A percentile compares a stretch with the other conserved stretches of the same genome.
phyloP scores from a whole-genome alignment of 208 protist species.

The Sergeia podlipaevii region DNA sequence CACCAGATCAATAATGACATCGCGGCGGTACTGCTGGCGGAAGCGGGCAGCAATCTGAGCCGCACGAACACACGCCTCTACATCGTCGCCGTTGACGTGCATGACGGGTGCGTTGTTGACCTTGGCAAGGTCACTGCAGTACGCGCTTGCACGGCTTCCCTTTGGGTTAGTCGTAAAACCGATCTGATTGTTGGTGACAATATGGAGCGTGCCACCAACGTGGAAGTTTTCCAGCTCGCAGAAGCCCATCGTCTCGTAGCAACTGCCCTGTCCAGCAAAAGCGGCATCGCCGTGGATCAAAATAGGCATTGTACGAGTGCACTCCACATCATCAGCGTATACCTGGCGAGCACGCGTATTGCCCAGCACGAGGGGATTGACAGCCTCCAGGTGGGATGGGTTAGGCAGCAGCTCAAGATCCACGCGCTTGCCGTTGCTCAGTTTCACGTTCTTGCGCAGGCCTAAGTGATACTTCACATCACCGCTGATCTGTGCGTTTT shows the following conservation, averaged over 20 bases:
- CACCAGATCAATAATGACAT: constrained; percentile 97
- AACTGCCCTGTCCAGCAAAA: constrained; percentile 95
- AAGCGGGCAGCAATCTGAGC: constrained; percentile 89
- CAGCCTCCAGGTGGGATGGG: constrained; percentile 98
- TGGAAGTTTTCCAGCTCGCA: constrained; percentile 93
- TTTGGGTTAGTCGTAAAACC: constrained; percentile 97
- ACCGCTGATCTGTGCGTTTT: constrained; percentile 51
- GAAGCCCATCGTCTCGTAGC: constrained; percentile 97
- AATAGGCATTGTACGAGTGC: constrained; percentile 71
- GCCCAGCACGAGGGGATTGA: constrained; percentile 97
- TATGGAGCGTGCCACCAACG: constrained; percentile 97
- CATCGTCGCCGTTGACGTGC: constrained; percentile 98
- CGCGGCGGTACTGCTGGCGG: constrained; percentile 91
- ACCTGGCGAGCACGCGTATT: constrained; percentile 96
- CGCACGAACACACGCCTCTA: constrained; percentile 92
- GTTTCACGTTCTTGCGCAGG: constrained; percentile 50
- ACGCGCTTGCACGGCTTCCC: constrained; percentile 89
- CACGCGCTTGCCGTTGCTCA: constrained; percentile 79
- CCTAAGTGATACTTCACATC: constrained; percentile 99
- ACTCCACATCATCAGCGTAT: constrained; percentile 68
- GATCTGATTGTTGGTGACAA: constrained; percentile 99
- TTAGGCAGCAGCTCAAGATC: constrained; percentile 97
- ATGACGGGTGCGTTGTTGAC: constrained; percentile 94
- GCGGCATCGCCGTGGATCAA: constrained; percentile 98
- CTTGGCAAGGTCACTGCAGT: constrained; percentile 97